phyloP scores from a whole-genome alignment of 2,329 filamentous ascomycete genomes.

The Colletotrichum chrysophilum region DNA sequence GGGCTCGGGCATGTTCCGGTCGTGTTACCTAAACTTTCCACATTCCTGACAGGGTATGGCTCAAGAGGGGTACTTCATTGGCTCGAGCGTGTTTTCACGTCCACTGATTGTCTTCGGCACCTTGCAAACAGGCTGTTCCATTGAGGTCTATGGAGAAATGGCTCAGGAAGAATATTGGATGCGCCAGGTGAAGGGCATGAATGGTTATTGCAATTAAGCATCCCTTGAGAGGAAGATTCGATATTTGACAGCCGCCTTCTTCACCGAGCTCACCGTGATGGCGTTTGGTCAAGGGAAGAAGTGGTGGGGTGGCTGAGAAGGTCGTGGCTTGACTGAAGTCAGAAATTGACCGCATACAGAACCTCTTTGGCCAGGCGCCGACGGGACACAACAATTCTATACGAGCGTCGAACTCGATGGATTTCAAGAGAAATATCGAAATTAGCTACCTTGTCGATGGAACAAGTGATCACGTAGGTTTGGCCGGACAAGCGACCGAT shows the following conservation, averaged over 20 bases:
- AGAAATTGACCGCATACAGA: neutral
- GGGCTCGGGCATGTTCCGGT: neutral
- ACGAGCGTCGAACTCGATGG: neutral
- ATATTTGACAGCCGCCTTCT: neutral
- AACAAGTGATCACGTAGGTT: too few relatives aligned
- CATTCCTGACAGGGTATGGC: neutral
- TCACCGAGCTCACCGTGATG: neutral
- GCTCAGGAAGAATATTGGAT: neutral
- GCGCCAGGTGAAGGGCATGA: neutral
- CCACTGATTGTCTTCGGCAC: neutral
- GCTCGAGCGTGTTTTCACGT: neutral
- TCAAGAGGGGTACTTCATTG: rapidly evolving
- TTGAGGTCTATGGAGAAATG: neutral
- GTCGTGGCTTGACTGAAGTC: neutral
- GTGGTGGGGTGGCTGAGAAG: neutral
- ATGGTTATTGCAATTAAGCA: neutral
- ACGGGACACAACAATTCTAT: neutral
- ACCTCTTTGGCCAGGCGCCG: neutral
- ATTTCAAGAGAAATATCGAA: too few relatives aligned
- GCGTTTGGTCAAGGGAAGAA: too few relatives aligned
- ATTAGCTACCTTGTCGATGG: too few relatives aligned
- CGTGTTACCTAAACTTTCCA: neutral
- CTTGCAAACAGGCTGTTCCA: neutral
- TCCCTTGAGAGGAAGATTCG: neutral
- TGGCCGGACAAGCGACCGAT: neutral